These are phyloP conservation scores for Datisca glomerata DNA, from an alignment of 306 rosid species.

Conservation along the genomic window DNA sequence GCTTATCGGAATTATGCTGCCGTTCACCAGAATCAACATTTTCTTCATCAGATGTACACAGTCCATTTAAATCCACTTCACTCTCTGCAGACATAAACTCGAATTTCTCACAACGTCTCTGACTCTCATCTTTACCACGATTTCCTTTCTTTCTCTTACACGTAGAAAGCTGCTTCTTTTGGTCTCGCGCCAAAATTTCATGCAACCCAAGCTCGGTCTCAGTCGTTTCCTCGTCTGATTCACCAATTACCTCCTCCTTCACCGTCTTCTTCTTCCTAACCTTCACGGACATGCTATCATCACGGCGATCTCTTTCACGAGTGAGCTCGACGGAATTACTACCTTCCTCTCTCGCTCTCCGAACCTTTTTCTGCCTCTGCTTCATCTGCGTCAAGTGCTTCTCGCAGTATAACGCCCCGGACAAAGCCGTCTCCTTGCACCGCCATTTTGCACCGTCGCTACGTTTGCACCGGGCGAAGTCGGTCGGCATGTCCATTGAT, in stretches of 20 bases:
- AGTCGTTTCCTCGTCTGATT: constrained; percentile 9
- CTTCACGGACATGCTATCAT: background rate
- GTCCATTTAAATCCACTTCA: constrained; percentile 1
- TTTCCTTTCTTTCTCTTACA: constrained; percentile 2
- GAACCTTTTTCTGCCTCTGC: constrained; percentile 4
- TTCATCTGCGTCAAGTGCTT: constrained; percentile 19
- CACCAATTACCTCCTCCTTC: constrained; percentile 15
- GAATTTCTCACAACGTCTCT: constrained; percentile 2
- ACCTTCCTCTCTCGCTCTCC: constrained; percentile 6
- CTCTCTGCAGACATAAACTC: background rate
- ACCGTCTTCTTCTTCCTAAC: constrained; percentile 1
- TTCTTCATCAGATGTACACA: background rate
- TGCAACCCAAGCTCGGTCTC: constrained; percentile 10
- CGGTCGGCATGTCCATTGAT: too few species aligned
- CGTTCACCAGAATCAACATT: constrained; percentile 4
- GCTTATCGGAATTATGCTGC: background rate
- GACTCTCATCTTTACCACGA: constrained; percentile 9
- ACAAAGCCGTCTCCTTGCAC: constrained; percentile 8
- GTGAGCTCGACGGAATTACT: background rate
- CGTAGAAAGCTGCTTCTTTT: background rate
- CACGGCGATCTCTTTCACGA: background rate
- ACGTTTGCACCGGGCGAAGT: constrained; percentile 35
- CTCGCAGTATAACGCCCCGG: constrained; percentile 21
- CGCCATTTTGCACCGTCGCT: constrained; percentile 23
- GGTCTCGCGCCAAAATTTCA: constrained; percentile 6